phyloP scores from a whole-genome alignment of 2,329 filamentous ascomycete genomes.

The Arachnomyces sp. region DNA sequence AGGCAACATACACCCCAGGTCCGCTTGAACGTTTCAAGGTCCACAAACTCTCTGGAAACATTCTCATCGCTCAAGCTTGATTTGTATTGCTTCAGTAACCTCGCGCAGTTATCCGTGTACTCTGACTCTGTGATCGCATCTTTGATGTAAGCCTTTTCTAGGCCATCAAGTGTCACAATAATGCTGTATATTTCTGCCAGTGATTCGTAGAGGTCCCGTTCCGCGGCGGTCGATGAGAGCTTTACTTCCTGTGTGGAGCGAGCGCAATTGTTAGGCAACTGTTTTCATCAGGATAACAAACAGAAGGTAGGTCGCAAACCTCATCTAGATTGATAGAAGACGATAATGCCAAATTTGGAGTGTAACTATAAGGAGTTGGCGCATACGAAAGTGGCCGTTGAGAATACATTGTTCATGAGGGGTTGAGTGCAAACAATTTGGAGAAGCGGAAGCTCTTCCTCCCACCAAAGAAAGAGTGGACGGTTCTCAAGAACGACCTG shows the following conservation, averaged over 20 bases:
- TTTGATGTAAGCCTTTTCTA: conserved; percentile 94
- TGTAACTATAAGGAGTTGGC: conserved; percentile 83
- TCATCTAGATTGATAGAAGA: conserved; percentile 92
- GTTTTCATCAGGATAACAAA: background rate
- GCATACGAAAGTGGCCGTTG: conserved; percentile 64
- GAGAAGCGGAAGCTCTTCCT: conserved; percentile 17
- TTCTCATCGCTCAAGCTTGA: conserved; percentile 84
- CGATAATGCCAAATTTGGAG: conserved; percentile 71
- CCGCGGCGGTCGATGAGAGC: conserved; percentile 72
- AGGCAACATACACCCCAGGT: conserved; percentile 70
- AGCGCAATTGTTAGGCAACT: conserved; percentile 3
- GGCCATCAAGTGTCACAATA: conserved; percentile 85
- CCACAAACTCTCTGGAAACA: conserved; percentile 79
- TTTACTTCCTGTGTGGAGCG: conserved; percentile 67
- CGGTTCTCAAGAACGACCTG: background rate
- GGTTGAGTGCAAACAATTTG: conserved; percentile 16
- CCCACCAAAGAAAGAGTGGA: background rate
- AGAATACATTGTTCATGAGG: conserved; percentile 32
- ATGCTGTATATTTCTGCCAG: conserved; percentile 97
- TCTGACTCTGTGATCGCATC: conserved; percentile 86
- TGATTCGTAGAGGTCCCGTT: conserved; percentile 90
- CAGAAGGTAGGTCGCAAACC: conserved; percentile 39
- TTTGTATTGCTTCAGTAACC: conserved; percentile 92
- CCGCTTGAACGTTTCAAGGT: conserved; percentile 81
- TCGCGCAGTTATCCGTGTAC: conserved; percentile 93